These are phyloP conservation scores for Bruguiera hainesii DNA, from an alignment of 441 rosid species.

Conservation along the genomic window DNA sequence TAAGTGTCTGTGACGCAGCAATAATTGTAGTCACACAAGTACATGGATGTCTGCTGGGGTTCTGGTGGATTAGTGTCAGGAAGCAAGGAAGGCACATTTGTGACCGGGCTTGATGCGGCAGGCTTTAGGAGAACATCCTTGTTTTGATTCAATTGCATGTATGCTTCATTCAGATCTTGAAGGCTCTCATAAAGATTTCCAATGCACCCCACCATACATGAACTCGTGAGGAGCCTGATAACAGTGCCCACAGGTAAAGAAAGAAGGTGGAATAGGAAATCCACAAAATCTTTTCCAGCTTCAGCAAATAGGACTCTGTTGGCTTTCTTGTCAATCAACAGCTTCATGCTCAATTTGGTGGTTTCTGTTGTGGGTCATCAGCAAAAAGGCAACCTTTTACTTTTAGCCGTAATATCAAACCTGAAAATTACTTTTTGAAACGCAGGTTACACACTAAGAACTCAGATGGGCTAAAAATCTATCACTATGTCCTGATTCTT, in stretches of 20 bases:
- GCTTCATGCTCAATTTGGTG: slow-evolving; percentile 18
- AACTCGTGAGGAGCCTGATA: slow-evolving; percentile 10
- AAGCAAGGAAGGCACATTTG: slow-evolving; percentile 5
- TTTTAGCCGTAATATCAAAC: too few species aligned
- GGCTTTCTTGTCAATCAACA: slow-evolving; percentile 14
- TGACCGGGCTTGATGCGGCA: neutral
- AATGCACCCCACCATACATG: slow-evolving; percentile 16
- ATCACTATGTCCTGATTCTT: too few species aligned
- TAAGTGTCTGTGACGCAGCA: neutral
- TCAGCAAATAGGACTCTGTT: slow-evolving; percentile 27
- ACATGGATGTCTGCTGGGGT: neutral
- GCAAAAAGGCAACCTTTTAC: too few species aligned
- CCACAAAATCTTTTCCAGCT: slow-evolving; percentile 28
- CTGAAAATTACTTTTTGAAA: neutral
- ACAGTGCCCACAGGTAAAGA: slow-evolving; percentile 23
- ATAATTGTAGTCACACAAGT: neutral
- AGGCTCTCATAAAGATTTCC: slow-evolving; percentile 26
- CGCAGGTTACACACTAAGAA: too few species aligned
- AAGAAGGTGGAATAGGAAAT: slow-evolving; percentile 27
- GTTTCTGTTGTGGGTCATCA: neutral
- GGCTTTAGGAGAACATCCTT: slow-evolving; percentile 18
- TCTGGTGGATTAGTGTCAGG: neutral
- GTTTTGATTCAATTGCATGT: slow-evolving; percentile 7
- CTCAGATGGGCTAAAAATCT: too few species aligned
- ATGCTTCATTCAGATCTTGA: slow-evolving; percentile 7